Evolutionary conservation across 805 yeast genomes (phyloP), one percentile per base, ranked within the genome.

Genomic region (Yarrowia sp.): DNA sequence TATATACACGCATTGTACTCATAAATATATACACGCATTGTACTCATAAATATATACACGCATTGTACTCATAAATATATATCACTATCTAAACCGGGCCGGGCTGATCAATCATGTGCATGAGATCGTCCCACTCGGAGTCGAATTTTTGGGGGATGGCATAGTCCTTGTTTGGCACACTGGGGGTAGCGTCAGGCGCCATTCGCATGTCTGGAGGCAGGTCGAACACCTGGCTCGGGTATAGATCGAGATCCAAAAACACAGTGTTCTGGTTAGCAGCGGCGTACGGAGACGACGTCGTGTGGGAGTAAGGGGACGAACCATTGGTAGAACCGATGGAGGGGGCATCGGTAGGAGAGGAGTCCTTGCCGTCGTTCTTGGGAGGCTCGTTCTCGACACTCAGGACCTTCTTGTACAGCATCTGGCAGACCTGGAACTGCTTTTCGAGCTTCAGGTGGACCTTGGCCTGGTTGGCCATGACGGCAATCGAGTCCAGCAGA

Each of bases 191-290:
- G 22, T 51, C 32, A 19, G 58, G 42, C 2, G 6, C 32, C 58
- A 51, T 51, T 6, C 58, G 41, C 58, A 51, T 51, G 4, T 51
- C 58, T 0, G 58, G 58, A 12, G 58, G 58, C 22, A 51, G 10
- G 13, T 51, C 58, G 24, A 51, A 51, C 12, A 51, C 42, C 58
- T 51, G 42, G 13, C 58, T 51, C 18, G 58, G 58, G 22, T 51
- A 51, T 32, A 13, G 31, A 10, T 51, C 58, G 3, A 51, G 32
- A 6, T 51, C 58, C 22, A 51, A 4, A 13, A 51, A 35, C 13
- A 51, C 27, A n/a, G 58, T 51, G 58, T 51, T 51, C 32, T 51
- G 58, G 58, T 51, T 51, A 13, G 58, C 58, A 14, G 58, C 58
- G n/a, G 58, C 35, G 21, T 51, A 51, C 8, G 58, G 58, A 33